Percentiles rank a stretch among this genome's conserved stretches.
Evolutionary conservation across 768 basidiomycete species (phyloP).

Genomic region (Tephrocybe sp.): DNA sequence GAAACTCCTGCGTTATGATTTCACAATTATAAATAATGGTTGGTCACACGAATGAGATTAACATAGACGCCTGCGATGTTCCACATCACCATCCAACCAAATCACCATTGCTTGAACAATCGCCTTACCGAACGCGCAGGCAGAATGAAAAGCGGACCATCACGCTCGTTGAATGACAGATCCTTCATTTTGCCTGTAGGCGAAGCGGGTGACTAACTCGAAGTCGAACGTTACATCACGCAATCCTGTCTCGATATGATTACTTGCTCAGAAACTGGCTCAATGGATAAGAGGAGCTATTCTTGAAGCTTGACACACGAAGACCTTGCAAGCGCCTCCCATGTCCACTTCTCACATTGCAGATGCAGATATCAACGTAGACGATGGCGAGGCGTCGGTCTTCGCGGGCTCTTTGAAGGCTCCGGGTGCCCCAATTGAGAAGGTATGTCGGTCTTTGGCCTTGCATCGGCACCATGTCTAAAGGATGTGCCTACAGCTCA

Average conservation of each 20-base stretch:
- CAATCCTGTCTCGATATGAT: conserved; percentile 13
- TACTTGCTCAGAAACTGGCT: not conserved
- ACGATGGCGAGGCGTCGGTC: not conserved
- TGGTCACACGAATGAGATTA: too few species aligned
- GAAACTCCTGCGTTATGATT: too few species aligned
- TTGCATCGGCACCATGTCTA: not conserved
- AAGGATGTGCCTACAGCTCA: conserved; percentile 16
- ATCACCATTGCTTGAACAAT: too few species aligned
- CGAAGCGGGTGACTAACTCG: not conserved
- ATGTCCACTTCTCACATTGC: not conserved
- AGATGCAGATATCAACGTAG: not conserved
- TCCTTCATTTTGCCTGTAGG: too few species aligned
- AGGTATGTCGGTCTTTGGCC: conserved; percentile 11
- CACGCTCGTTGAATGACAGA: not conserved
- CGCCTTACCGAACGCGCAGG: too few species aligned
- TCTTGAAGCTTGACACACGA: not conserved
- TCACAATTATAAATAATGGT: too few species aligned
- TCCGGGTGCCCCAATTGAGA: conserved; percentile 26
- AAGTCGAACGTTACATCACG: conserved; percentile 5
- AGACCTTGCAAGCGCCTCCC: not conserved
- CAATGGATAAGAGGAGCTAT: not conserved
- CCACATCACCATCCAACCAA: too few species aligned
- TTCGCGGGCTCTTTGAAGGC: not conserved
- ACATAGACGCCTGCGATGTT: too few species aligned
- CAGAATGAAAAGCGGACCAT: too few species aligned